Evolutionary conservation across 176 grass and related monocot genomes (phyloP), one percentile per base, ranked within the genome.

Genomic region (Triticum urartu): DNA sequence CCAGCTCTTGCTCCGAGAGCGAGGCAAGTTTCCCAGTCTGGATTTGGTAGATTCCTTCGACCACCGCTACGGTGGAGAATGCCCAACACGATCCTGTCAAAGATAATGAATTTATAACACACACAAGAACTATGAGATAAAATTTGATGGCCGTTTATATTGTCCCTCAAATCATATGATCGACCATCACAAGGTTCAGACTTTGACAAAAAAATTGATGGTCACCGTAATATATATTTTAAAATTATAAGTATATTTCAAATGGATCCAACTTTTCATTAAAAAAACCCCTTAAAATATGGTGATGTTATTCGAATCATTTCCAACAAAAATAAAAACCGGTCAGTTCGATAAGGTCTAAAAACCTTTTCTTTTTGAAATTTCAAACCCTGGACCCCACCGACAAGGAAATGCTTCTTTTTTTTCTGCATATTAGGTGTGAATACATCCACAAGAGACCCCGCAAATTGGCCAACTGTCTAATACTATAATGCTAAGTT

Each of bases 1-100:
- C 89, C 3, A 95, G 89, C 48, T 95, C 89, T 68, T 95, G 94
- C 84, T 95, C 94, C 4, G 91, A 95, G 17, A 95, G 77, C 0
- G 91, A 95, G 20, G 83, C 60, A 3, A 93, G 93, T 67, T 89
- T 54, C 9, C 93, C 93, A 1, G 79, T 92, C 58, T 58, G 38
- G 50, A 95, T 89, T 61, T 94, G 87, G 54, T 94, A 60, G 56
- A 92, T 85, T 7, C 90, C 81, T 21, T 94, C 92, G 4, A 94
- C 85, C 32, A 50, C 78, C 9, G 86, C 90, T 32, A 87, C 93
- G 2, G 93, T 84, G 13, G 93, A 88, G 88, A 95, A 95, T 0
- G 93, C 93, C 90, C 93, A 92, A 70, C 93, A 95, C 14, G 90
- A 92, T 7, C 93, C 90, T 92, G 52, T 24, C 20, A 0, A 15